Conservation (phyloP, 768 basidiomycete genomes). For the Collybia sp. region DNA sequence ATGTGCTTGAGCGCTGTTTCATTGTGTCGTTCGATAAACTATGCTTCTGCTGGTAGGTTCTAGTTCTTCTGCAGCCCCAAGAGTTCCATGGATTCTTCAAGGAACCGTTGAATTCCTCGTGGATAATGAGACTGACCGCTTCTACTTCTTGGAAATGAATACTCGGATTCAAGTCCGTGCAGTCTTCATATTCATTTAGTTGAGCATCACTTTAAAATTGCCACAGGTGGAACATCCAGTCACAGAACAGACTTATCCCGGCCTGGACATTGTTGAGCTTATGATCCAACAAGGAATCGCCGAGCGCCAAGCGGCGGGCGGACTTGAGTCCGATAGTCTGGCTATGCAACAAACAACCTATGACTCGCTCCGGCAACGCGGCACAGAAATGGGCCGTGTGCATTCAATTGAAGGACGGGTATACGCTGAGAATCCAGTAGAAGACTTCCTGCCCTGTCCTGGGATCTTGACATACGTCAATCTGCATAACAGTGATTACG, state of each 20-base stretch:
- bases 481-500: slow-evolving; percentile 21
- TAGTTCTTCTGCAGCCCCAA: not conserved
- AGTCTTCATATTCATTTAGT: not conserved
- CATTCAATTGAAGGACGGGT: slow-evolving; percentile 12
- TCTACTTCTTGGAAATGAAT: slow-evolving; percentile 74
- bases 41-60: slow-evolving; percentile 50
- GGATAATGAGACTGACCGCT: slow-evolving; percentile 43
- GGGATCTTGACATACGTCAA: slow-evolving; percentile 58
- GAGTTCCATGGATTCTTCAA: slow-evolving; percentile 8
- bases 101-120: slow-evolving; percentile 70
- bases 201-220: not conserved
- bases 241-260: slow-evolving; percentile 50
- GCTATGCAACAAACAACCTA: slow-evolving; percentile 36
- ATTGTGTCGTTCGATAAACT: slow-evolving; percentile 44
- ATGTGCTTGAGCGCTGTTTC: slow-evolving; percentile 52
- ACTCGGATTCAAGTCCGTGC: slow-evolving; percentile 49
- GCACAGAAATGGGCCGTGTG: not conserved
- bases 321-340: slow-evolving; percentile 5
- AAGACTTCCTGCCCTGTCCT: slow-evolving; percentile 52
- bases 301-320: slow-evolving; percentile 18
- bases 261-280: slow-evolving; percentile 57
- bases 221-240: slow-evolving; percentile 62
- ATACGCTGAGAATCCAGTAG: slow-evolving; percentile 55
- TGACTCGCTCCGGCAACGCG: slow-evolving; percentile 12
- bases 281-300: slow-evolving; percentile 58